Evolutionary conservation across 2,329 filamentous ascomycete genomes (phyloP).

Genomic region (Trichoderma sp.): DNA sequence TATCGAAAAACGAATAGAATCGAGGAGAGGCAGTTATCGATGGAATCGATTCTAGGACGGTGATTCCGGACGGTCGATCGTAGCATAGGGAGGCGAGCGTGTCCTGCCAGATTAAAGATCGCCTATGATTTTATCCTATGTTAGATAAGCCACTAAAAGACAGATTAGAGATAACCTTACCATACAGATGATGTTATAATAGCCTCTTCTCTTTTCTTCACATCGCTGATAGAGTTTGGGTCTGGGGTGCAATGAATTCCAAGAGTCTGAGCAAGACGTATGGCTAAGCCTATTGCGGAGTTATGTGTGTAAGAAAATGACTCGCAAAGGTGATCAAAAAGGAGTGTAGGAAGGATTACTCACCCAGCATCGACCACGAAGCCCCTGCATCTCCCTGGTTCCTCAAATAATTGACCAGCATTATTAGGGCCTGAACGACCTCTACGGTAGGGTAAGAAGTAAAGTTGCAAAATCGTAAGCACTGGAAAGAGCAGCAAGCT

Average conservation of each 20-base stretch:
- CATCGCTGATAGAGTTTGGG: background rate
- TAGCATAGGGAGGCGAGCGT: constrained; percentile 6
- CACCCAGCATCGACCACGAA: constrained; percentile 11
- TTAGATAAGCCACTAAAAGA: background rate
- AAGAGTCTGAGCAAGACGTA: constrained; percentile 5
- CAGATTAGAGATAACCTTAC: background rate
- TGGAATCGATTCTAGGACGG: constrained; percentile 7
- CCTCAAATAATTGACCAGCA: constrained; percentile 5
- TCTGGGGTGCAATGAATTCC: constrained; percentile 5
- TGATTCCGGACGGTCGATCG: constrained; percentile 9
- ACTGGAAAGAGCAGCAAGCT: constrained; percentile 11
- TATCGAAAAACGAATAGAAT: constrained; percentile 9
- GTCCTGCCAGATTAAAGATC: constrained; percentile 6
- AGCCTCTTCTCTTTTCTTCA: background rate
- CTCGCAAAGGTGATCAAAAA: background rate
- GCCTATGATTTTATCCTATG: background rate
- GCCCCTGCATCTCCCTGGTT: constrained; percentile 10
- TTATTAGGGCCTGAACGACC: constrained; percentile 5
- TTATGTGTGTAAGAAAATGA: background rate
- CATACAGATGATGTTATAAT: background rate
- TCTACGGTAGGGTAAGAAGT: constrained; percentile 8
- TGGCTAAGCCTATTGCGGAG: constrained; percentile 1
- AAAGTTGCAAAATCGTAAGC: constrained; percentile 10
- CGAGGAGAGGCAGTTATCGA: background rate
- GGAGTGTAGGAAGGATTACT: background rate